Base-by-base conservation (phyloP, 2,329 filamentous ascomycete species). In the Kalmusia sp. region DNA sequence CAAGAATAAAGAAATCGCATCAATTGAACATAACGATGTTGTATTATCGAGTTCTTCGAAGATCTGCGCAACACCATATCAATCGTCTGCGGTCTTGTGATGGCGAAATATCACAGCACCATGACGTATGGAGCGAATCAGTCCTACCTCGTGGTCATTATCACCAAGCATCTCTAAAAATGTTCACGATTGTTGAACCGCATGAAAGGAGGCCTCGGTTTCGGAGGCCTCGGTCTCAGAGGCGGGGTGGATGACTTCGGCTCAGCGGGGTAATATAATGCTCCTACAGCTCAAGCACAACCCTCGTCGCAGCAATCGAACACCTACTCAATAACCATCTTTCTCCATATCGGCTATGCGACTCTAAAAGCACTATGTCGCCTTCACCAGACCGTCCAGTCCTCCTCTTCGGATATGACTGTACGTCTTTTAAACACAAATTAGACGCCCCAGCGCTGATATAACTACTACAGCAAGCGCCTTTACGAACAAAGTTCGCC, bases 401-500 rank as follows among this genome's bases (percentile, higher is more conserved):
- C 1, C 17, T 68, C 8, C 49, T 68, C 2, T 68, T 67, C 33
- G 65, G 62, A 46, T 70, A 67, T 59, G 64, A 68, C 25, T 68
- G 65, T 67, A 41, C 45, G 58, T 51, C 28, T 25, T n/a, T n/a
- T n/a, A n/a, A n/a, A n/a, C n/a, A n/a, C n/a, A n/a, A n/a, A n/a
- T n/a, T n/a, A n/a, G n/a, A n/a, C n/a, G n/a, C n/a, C n/a, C n/a
- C n/a, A n/a, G 31, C 35, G 33, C 35, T 41, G 8, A 57, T 41
- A 19, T 21, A 21, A n/a, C 14, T 15, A 28, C 12, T n/a, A 14
- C 38, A 68, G 67, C 68, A 37, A 72, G 68, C 38, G 62, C 68
- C 1, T 72, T 72, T 43, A 71, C 71, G 6, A 70, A 72, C 44
- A 78, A 78, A 58, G 68, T 76, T 17, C 61, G 71, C 21, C 63